These are phyloP conservation scores for Apodospora peruviana DNA, from an alignment of 495 filamentous ascomycete species.

Conservation along the genomic window DNA sequence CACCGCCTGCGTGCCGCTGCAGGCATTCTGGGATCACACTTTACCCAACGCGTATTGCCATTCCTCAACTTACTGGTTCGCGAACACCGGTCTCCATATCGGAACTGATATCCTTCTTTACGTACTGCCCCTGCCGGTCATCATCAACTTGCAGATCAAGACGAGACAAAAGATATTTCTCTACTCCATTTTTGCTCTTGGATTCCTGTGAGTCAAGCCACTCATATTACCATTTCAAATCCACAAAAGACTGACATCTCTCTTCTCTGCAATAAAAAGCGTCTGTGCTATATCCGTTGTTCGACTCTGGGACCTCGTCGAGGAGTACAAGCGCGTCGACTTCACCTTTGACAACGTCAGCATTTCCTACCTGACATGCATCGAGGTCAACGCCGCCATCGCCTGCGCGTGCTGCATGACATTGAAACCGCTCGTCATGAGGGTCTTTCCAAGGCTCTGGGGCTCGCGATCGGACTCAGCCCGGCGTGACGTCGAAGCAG, in stretches of 20 bases:
- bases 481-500: not conserved
- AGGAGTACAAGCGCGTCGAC: slow-evolving; percentile 9
- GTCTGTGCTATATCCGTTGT: slow-evolving; percentile 24
- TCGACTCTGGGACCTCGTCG: slow-evolving; percentile 22
- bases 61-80: slow-evolving; percentile 12
- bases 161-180: slow-evolving; percentile 16
- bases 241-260: not conserved
- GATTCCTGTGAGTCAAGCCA: slow-evolving; percentile 15
- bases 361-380: slow-evolving; percentile 23
- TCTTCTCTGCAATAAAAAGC: not conserved
- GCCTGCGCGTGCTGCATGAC: slow-evolving; percentile 30
- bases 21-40: slow-evolving; percentile 11
- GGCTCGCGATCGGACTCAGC: not conserved
- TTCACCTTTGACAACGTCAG: slow-evolving; percentile 21
- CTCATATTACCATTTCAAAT: not conserved
- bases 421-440: slow-evolving; percentile 20
- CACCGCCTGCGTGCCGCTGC: slow-evolving; percentile 17
- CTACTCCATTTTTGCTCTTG: slow-evolving; percentile 14
- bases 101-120: slow-evolving; percentile 26
- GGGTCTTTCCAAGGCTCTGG: slow-evolving; percentile 13
- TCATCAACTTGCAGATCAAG: slow-evolving; percentile 20
- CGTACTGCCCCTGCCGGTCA: slow-evolving; percentile 26
- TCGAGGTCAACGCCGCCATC: slow-evolving; percentile 31
- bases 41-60: slow-evolving; percentile 10
- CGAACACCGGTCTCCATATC: slow-evolving; percentile 22